Evolutionary conservation across 2,329 filamentous ascomycete genomes (phyloP), one percentile per base, ranked within the genome.

Genomic region (Juglanconis oblonga): DNA sequence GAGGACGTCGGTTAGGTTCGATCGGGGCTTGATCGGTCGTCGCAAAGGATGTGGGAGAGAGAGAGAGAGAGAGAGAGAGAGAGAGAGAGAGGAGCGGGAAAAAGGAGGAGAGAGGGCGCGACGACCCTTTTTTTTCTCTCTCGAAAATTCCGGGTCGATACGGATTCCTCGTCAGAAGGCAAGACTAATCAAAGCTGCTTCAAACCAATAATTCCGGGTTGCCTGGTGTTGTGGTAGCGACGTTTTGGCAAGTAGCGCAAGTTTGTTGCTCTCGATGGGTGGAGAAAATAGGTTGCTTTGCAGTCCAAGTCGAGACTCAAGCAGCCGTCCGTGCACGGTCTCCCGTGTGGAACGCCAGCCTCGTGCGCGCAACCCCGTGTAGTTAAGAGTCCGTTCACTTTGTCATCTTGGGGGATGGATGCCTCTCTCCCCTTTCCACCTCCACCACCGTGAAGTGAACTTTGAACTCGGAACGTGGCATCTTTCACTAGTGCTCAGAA

Each of bases 41-140:
- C 45, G 55, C 44, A 35, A 17, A 33, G 47, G 45, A 35, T 55
- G 58, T 33, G 32, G 61, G 62, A 62, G 65, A 36, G 49, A 8
- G 24, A 47, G 17, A 52, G 40, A 48, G 14, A 24, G n/a, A 29
- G 45, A n/a, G 13, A 29, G n/a, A 49, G 36, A 14, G 52, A n/a
- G n/a, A n/a, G 54, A 32, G 33, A 24, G 45, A 14, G 29, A 51
- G 17, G 44, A 48, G 31, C 35, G 50, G 53, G 40, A 11, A 5
- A 47, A 11, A 47, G 36, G 36, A 60, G 57, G 52, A 50, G 35
- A 35, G 44, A 49, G 52, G 49, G 52, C 47, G 57, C 45, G 44
- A 38, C 8, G 52, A 52, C 57, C 59, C 59, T 50, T 45, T 35
- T 33, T 52, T 52, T 35, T 40, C 35, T 24, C 17, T 24, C 17